Base-by-base conservation (phyloP, 2,329 filamentous ascomycete species). In the Fonsecaea pedrosoi region DNA sequence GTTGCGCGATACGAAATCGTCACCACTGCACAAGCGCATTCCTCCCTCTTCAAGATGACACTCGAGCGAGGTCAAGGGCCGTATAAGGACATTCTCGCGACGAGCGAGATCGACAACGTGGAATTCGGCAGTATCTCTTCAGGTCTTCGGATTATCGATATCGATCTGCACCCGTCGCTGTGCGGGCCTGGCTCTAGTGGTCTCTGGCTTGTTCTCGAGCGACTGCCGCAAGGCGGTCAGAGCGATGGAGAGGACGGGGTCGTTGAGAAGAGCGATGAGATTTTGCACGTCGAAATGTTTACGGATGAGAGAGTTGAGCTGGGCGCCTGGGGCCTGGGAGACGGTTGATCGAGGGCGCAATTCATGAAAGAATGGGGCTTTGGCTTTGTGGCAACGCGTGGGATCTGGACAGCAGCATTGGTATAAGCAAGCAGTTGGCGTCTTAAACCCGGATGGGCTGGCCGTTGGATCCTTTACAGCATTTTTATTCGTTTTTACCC, bases 131-230 rank as follows among this genome's bases (percentile, higher is more conserved):
- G 96, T 77, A 84, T 84, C 21, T 83, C 84, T 5, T 82, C 84
- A 65, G 87, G 87, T 0, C 83, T 96, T 32, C 85, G 91, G 57
- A 91, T 90, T 1, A 82, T 87, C 13, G 89, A 94, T 70, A 84
- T 96, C 60, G 90, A 96, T 78, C 79, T 97, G 50, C 87, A 88
- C 54, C 90, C 92, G 0, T 83, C 81, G n/a, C 78, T 85, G 70
- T 80, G 82, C 65, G 79, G 78, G 35, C 55, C 59, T 1, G 66
- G 40, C 9, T 79, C 78, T 9, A 85, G 85, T 21, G 89, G 89
- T 18, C 77, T 93, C 65, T 96, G 91, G 90, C 82, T 97, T 61
- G 89, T 97, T 5, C 81, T 97, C 50, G 93, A 97, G 78, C 85
- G 90, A 70, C 85, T 94, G 73, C n/a, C 60, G 21, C 68, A 67